Evolutionary conservation across 176 grass and related monocot genomes (phyloP), one percentile per base, ranked within the genome.

Genomic region (Oropetium thomaeum): DNA sequence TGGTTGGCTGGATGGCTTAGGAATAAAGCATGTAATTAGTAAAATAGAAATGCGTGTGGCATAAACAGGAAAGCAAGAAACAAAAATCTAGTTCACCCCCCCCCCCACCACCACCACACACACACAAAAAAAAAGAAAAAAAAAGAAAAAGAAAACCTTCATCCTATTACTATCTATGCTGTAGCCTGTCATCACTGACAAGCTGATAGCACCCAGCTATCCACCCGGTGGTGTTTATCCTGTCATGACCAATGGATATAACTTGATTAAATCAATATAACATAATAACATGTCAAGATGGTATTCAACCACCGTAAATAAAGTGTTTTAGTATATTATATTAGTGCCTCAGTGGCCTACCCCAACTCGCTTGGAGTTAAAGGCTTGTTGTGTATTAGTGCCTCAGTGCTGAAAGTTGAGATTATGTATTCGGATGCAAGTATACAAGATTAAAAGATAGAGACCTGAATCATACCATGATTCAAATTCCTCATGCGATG

Each of bases 401-500:
- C 30, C 34, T 68, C 39, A 38, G 22, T 61, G 16, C 45, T 42
- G 17, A 54, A 39, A 57, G 5, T 7, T 38, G 34, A 22, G 10
- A 82, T 14, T 51, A 20, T 5, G 2, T 32, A 71, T 38, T 13
- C 33, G 25, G 25, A 48, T 4, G 8, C 39, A 66, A 40, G 17
- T 54, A 60, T 22, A 53, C n/a, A 73, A 61, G 22, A 57, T 38
- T 2, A 81, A 30, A 73, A 8, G 35, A n/a, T 7, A 82, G 58
- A 78, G 10, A 13, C 22, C 39, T 45, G 40, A 64, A 62, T 11
- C 19, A 78, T 99, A 99, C 96, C 96, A 99, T 73, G 96, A 99
- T 70, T 99, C 96, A 82, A 99, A 99, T 72, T 99, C 96, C 25
- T 83, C 7, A 70, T 95, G 89, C 17, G 92, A 99, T 66, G 96